These are phyloP conservation scores for Nidularia sp. DNA, from an alignment of 768 basidiomycete genomes.

Conservation along the genomic window DNA sequence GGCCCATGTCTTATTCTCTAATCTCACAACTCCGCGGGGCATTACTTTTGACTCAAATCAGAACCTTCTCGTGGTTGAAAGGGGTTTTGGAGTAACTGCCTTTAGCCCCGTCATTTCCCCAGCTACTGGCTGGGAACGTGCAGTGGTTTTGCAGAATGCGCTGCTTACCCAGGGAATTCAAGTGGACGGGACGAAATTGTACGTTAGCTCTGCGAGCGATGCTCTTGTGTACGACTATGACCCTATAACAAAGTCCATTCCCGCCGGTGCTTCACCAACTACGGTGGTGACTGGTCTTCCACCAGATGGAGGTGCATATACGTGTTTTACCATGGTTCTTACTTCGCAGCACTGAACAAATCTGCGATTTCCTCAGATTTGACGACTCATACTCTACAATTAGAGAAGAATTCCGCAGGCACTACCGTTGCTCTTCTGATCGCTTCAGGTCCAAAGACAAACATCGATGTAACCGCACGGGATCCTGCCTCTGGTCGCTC, in stretches of 20 bases:
- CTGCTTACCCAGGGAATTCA: constrained; percentile 39
- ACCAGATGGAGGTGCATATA: constrained; percentile 32
- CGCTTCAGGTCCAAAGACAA: constrained; percentile 30
- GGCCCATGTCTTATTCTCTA: constrained; percentile 33
- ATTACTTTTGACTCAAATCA: constrained; percentile 31
- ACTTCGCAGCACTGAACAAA: background rate
- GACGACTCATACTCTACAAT: constrained; percentile 35
- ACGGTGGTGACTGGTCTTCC: constrained; percentile 27
- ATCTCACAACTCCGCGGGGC: constrained; percentile 36
- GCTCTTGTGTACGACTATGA: constrained; percentile 32
- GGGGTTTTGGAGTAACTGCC: constrained; percentile 36
- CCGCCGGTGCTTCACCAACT: constrained; percentile 8
- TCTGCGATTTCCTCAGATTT: constrained; percentile 20
- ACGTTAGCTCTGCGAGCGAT: constrained; percentile 32
- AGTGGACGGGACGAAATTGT: constrained; percentile 26
- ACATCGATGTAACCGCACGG: constrained; percentile 38
- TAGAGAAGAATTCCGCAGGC: constrained; percentile 14
- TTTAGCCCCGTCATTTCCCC: constrained; percentile 20
- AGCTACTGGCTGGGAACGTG: constrained; percentile 29
- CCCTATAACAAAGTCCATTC: constrained; percentile 20
- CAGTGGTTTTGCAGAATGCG: constrained; percentile 29
- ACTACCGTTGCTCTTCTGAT: constrained; percentile 24
- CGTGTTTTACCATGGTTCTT: no score
- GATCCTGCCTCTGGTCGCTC: constrained; percentile 38
- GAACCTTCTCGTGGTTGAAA: constrained; percentile 39